Percentiles rank a stretch among this genome's conserved stretches.
Evolutionary conservation across 192 early-diverging fungal species (phyloP).

Genomic region (Chytriomyces sp.): DNA sequence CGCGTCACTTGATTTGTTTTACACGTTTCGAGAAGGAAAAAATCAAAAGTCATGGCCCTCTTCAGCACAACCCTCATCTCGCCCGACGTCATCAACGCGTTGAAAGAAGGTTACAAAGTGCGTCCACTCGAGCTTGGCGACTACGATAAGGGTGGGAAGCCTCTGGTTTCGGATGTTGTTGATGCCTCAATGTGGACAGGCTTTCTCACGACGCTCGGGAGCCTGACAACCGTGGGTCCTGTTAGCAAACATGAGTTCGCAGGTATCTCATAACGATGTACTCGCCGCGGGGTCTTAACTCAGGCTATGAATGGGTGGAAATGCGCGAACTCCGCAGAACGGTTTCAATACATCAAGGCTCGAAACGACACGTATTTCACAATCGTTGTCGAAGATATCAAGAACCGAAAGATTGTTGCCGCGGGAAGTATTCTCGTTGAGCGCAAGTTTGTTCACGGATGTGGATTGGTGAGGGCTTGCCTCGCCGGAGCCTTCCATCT

Average conservation of each 20-base stretch:
- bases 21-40: background rate
- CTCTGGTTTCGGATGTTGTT: conserved; percentile 46
- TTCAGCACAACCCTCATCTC: conserved; percentile 75
- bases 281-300: background rate
- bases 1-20: too few relatives aligned
- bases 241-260: conserved; percentile 68
- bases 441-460: conserved; percentile 84
- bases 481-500: background rate
- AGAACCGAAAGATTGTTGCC: conserved; percentile 71
- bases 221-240: conserved; percentile 78
- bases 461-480: conserved; percentile 66
- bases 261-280: too few relatives aligned
- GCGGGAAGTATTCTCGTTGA: conserved; percentile 87
- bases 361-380: conserved; percentile 68
- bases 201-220: conserved; percentile 58
- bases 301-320: background rate
- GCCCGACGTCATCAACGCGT: conserved; percentile 52
- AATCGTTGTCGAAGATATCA: conserved; percentile 73
- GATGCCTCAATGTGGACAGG: conserved; percentile 31
- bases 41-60: conserved; percentile 34
- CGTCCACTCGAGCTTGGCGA: conserved; percentile 78
- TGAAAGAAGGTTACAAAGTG: conserved; percentile 71
- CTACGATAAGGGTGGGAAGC: conserved; percentile 69
- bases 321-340: conserved; percentile 47
- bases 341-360: conserved; percentile 74